Evolutionary conservation across 2,329 filamentous ascomycete species (phyloP).

Genomic region (Neurospora sp.): DNA sequence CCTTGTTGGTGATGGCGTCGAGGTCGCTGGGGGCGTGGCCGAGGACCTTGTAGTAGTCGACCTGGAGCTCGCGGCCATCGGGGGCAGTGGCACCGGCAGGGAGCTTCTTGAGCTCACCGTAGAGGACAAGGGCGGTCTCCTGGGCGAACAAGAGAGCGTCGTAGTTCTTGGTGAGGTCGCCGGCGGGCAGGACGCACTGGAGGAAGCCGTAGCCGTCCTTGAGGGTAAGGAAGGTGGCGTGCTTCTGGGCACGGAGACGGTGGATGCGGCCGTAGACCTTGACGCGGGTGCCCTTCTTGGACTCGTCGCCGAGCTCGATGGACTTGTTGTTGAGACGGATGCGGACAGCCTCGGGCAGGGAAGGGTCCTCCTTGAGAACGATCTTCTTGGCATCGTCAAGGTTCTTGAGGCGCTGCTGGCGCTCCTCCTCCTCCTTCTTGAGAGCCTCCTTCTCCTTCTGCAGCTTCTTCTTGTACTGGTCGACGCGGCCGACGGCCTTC

Average conservation of each 20-base stretch:
- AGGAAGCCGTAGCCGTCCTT: conserved; percentile 76
- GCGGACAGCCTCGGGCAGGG: conserved; percentile 62
- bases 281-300: conserved; percentile 58
- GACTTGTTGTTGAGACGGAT: conserved; percentile 69
- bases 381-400: conserved; percentile 79
- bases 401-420: conserved; percentile 56
- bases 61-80: conserved; percentile 78
- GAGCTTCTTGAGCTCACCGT: conserved; percentile 75
- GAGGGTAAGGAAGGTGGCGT: conserved; percentile 78
- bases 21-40: conserved; percentile 75
- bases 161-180: conserved; percentile 82
- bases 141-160: conserved; percentile 77
- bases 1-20: conserved; percentile 78
- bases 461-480: conserved; percentile 75
- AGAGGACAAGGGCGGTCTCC: conserved; percentile 78
- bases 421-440: conserved; percentile 62
- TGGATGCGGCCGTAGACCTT: conserved; percentile 77
- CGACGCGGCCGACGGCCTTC: conserved; percentile 68
- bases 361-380: conserved; percentile 59
- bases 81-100: conserved; percentile 70
- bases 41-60: conserved; percentile 78
- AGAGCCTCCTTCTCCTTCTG: conserved; percentile 66
- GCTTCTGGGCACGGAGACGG: conserved; percentile 71
- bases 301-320: conserved; percentile 44
- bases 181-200: conserved; percentile 69